Evolutionary conservation across 805 yeast species (phyloP).

Genomic region (Yamadazyma philogaea): DNA sequence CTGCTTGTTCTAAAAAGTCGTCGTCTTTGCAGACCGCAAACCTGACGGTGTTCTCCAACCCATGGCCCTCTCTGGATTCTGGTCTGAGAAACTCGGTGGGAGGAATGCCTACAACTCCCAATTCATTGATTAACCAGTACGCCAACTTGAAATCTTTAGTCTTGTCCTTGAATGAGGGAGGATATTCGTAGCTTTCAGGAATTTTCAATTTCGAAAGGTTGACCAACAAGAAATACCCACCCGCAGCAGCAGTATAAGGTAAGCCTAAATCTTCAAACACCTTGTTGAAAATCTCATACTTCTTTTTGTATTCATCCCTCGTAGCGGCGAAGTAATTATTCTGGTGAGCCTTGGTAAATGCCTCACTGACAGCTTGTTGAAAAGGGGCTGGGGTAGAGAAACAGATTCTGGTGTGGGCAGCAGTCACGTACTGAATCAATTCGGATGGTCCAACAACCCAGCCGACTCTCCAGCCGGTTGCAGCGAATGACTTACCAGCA

Average conservation of each 20-base stretch:
- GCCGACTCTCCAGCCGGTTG: conserved; percentile 98
- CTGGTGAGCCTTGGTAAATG: conserved; percentile 59
- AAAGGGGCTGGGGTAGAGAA: conserved; percentile 88
- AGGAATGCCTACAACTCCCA: conserved; percentile 95
- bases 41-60: conserved; percentile 81
- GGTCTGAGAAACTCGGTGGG: conserved; percentile 90
- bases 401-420: conserved; percentile 93
- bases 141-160: conserved; percentile 88
- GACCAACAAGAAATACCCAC: conserved; percentile 89
- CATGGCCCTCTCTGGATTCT: conserved; percentile 55
- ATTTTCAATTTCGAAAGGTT: conserved; percentile 79
- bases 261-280: conserved; percentile 84
- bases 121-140: conserved; percentile 86
- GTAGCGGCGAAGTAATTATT: conserved; percentile 69
- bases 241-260: conserved; percentile 89
- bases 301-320: conserved; percentile 62
- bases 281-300: conserved; percentile 68
- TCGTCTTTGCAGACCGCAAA: conserved; percentile 97
- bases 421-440: conserved; percentile 71
- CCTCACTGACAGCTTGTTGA: conserved; percentile 87
- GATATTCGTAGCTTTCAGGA: conserved; percentile 70
- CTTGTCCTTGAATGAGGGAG: conserved; percentile 59
- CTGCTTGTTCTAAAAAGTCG: conserved; percentile 75
- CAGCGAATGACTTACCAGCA: conserved; percentile 98
- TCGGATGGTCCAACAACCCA: conserved; percentile 91